Evolutionary conservation across 768 basidiomycete species (phyloP).

Genomic region (Mycena indigotica): DNA sequence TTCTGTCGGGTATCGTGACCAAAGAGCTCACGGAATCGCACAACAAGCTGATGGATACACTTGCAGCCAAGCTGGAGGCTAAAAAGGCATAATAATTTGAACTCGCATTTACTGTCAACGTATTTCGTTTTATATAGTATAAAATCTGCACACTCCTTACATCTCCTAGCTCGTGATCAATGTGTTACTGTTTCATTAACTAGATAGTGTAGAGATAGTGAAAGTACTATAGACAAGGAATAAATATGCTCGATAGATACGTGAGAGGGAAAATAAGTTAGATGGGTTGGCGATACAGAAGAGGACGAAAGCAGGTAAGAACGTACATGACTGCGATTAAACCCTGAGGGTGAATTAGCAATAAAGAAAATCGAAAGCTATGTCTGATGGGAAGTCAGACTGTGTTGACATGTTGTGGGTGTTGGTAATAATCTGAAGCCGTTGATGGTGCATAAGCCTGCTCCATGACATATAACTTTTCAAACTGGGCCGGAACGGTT

Average conservation of each 20-base stretch:
- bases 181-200: too few species aligned
- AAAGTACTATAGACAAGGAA: conserved; percentile 15
- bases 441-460: background rate
- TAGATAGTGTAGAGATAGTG: conserved; percentile 16
- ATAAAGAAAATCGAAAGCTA: conserved; percentile 4
- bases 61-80: conserved; percentile 17
- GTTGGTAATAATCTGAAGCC: too few species aligned
- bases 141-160: too few species aligned
- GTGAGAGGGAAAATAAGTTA: background rate
- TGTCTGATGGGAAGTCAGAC: too few species aligned
- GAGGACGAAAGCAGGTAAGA: background rate
- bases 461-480: conserved; percentile 17
- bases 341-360: background rate
- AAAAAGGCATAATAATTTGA: conserved; percentile 4
- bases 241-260: conserved; percentile 20
- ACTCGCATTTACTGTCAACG: too few species aligned
- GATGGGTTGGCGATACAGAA: background rate
- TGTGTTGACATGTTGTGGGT: conserved; percentile 27
- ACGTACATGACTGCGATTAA: conserved; percentile 5
- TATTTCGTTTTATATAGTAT: too few species aligned
- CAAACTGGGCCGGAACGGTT: conserved; percentile 21
- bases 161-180: too few species aligned
- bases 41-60: conserved; percentile 18
- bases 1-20: conserved; percentile 12
- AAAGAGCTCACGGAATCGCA: conserved; percentile 16